Conservation (phyloP, 2,329 filamentous ascomycete genomes). For the Chaetothyriales sp. region DNA sequence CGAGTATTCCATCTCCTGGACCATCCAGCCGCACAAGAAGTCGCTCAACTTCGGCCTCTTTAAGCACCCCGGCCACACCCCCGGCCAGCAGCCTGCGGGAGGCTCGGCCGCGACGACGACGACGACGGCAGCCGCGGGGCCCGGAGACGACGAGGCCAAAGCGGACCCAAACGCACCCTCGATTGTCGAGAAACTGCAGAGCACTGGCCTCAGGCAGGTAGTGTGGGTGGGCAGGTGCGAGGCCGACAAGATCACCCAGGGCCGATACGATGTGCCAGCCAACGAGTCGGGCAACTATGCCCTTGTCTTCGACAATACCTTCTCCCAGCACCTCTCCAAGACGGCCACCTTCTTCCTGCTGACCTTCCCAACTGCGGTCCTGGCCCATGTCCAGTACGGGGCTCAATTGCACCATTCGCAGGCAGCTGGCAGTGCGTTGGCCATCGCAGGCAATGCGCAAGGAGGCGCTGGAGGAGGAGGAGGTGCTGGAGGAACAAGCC, state of each 20-base stretch:
- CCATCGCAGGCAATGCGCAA: constrained; percentile 10
- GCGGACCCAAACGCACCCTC: constrained; percentile 36
- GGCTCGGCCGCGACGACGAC: constrained; percentile 25
- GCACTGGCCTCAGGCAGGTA: constrained; percentile 47
- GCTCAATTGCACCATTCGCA: constrained; percentile 37
- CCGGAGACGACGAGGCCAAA: constrained; percentile 22
- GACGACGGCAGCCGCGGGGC: no score
- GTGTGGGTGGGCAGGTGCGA: constrained; percentile 89
- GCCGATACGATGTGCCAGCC: constrained; percentile 61
- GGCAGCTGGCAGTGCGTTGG: constrained; percentile 34
- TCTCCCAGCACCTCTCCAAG: constrained; percentile 89
- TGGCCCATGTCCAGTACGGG: constrained; percentile 28
- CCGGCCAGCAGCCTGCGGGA: constrained; percentile 28
- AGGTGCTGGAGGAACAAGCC: constrained; percentile 21
- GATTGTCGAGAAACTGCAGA: constrained; percentile 47
- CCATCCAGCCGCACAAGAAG: constrained; percentile 92
- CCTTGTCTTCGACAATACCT: constrained; percentile 95
- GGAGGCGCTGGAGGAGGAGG: constrained; percentile 1
- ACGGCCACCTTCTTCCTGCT: constrained; percentile 87
- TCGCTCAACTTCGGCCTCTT: constrained; percentile 97
- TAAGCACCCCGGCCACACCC: constrained; percentile 64
- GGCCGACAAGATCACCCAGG: constrained; percentile 85
- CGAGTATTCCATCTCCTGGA: constrained; percentile 91
- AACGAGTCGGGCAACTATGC: constrained; percentile 86
- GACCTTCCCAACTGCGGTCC: constrained; percentile 68